A percentile compares a stretch with the other conserved stretches of the same genome.
Conservation (phyloP, 176 grass and related monocot species). For the Oryza punctata region DNA sequence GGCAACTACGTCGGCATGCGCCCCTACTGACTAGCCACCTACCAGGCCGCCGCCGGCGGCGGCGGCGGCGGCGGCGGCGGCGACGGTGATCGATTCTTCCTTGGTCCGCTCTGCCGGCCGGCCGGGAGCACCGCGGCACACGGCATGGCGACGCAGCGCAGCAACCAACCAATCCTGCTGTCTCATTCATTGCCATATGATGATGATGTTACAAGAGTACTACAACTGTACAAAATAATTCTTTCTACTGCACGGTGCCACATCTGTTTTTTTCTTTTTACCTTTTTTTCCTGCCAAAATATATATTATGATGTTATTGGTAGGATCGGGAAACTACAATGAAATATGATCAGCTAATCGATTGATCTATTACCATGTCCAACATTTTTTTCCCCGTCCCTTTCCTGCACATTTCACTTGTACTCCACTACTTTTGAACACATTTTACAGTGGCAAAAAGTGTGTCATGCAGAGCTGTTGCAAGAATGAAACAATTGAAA, state of each 20-base stretch:
- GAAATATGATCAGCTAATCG: conserved; percentile 1
- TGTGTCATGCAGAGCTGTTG: not conserved
- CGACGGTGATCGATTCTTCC: not conserved
- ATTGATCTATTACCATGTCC: not conserved
- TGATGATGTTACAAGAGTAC: conserved; percentile 34
- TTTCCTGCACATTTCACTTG: not conserved
- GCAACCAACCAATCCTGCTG: not conserved
- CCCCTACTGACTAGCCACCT: conserved; percentile 49
- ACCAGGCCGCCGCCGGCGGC: not conserved
- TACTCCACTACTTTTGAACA: not conserved
- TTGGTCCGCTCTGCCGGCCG: not conserved
- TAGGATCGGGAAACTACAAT: conserved; percentile 24
- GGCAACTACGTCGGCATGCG: conserved; percentile 71
- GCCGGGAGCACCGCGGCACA: not conserved
- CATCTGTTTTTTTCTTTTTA: not conserved
- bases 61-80: too few species aligned
- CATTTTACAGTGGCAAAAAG: not conserved
- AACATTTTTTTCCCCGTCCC: not conserved
- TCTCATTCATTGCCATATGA: conserved; percentile 17
- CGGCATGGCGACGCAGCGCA: not conserved
- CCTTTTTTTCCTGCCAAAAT: not conserved
- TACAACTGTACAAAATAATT: conserved; percentile 45
- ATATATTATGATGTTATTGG: not conserved
- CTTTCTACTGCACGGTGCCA: not conserved
- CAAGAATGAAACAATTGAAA: conserved; percentile 4